Conservation (phyloP, 2,329 filamentous ascomycete genomes). For the Delphinella strobiligena region DNA sequence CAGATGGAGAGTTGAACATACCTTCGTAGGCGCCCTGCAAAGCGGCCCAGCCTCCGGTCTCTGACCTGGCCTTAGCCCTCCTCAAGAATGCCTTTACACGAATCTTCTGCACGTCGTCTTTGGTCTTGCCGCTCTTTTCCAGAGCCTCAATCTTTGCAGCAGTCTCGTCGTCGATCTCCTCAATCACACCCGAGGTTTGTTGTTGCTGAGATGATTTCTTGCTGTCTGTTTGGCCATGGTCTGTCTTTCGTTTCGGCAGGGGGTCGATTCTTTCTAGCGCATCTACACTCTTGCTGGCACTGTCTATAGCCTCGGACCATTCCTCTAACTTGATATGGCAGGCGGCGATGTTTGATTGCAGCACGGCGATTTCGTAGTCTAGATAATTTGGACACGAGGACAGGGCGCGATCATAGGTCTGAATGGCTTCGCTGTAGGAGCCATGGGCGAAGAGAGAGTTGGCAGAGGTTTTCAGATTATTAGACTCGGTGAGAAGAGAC, state of each 20-base stretch:
- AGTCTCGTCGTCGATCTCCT: slow-evolving; percentile 37
- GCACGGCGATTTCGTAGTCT: slow-evolving; percentile 75
- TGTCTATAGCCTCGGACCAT: slow-evolving; percentile 71
- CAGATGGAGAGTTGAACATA: slow-evolving; percentile 3
- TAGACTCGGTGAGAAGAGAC: slow-evolving; percentile 59
- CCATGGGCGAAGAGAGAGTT: slow-evolving; percentile 67
- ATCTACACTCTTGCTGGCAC: slow-evolving; percentile 61
- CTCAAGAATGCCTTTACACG: slow-evolving; percentile 73
- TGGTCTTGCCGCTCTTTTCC: slow-evolving; percentile 27
- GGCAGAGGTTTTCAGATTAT: slow-evolving; percentile 59
- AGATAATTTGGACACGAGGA: slow-evolving; percentile 71
- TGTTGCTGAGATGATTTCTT: slow-evolving; percentile 13
- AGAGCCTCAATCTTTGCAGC: slow-evolving; percentile 31
- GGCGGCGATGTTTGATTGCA: slow-evolving; percentile 80
- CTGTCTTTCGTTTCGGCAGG: slow-evolving; percentile 17
- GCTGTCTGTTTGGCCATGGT: slow-evolving; percentile 12
- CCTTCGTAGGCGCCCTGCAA: slow-evolving; percentile 60
- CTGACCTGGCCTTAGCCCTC: slow-evolving; percentile 59
- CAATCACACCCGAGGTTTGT: slow-evolving; percentile 27
- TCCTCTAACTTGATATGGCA: slow-evolving; percentile 75
- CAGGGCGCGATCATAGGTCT: slow-evolving; percentile 71
- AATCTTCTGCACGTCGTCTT: slow-evolving; percentile 61
- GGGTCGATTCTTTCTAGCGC: slow-evolving; percentile 53
- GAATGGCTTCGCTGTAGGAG: slow-evolving; percentile 65
- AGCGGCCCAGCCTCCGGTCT: slow-evolving; percentile 66